phyloP scores from a whole-genome alignment of 305 asterid species.

The Plantago coronopus region DNA sequence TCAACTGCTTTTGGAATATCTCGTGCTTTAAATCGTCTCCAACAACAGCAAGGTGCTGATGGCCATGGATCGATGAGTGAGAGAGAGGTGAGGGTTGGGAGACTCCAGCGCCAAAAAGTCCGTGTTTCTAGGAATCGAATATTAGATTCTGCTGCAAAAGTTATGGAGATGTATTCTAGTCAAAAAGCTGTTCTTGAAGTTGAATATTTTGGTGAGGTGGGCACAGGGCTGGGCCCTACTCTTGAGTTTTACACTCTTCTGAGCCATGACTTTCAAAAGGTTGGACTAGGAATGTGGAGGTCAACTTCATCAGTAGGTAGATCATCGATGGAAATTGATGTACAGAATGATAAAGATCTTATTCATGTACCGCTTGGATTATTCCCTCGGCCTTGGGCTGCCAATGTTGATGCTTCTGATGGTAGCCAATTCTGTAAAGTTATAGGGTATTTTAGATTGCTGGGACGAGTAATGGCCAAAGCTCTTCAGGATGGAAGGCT shows the following conservation, averaged over 20 bases:
- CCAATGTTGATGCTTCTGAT: slow-evolving; percentile 57
- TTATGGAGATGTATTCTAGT: slow-evolving; percentile 98
- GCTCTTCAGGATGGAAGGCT: slow-evolving; percentile 99
- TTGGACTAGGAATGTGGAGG: slow-evolving; percentile 89
- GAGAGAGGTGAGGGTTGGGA: slow-evolving; percentile 81
- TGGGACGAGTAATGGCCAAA: slow-evolving; percentile 95
- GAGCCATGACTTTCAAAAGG: slow-evolving; percentile 92
- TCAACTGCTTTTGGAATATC: slow-evolving; percentile 98
- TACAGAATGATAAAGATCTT: slow-evolving; percentile 33
- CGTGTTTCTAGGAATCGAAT: slow-evolving; percentile 95
- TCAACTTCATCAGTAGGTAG: slow-evolving; percentile 29
- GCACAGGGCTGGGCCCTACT: slow-evolving; percentile 98
- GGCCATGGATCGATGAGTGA: slow-evolving; percentile 77
- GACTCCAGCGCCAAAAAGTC: slow-evolving; percentile 92
- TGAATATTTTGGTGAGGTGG: slow-evolving; percentile 99
- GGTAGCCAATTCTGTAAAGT: slow-evolving; percentile 63
- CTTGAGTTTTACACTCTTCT: slow-evolving; percentile 92
- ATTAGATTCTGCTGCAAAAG: slow-evolving; percentile 94
- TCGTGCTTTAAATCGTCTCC: slow-evolving; percentile 90
- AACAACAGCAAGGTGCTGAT: slow-evolving; percentile 97
- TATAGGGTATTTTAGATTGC: slow-evolving; percentile 67
- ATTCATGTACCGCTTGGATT: slow-evolving; percentile 83
- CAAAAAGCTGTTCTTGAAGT: slow-evolving; percentile 99
- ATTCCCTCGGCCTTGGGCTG: slow-evolving; percentile 94
- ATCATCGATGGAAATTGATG: slow-evolving; percentile 18